Evolutionary conservation across 805 yeast species (phyloP), one percentile per base, ranked within the genome.

Genomic region (Lachancea fermentati): DNA sequence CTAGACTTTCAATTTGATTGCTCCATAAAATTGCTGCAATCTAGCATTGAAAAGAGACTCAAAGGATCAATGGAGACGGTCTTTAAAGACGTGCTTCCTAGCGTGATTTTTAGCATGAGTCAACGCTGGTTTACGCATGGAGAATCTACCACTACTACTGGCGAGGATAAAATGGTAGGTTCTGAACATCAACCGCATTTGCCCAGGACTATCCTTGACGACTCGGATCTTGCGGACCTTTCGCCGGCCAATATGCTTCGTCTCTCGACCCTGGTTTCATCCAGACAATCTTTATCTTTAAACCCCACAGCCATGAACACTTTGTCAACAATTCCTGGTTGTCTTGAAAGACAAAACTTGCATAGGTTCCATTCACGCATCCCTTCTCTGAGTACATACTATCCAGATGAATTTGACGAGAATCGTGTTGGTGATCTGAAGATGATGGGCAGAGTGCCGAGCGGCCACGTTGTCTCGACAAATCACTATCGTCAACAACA

Each of bases 221-320:
- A 54, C 17, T 39, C 41, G 4, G 65, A 60, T 37, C 37, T 55
- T 18, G 58, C 52, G 17, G 76, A 76, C 37, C 67, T 81, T 13
- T 73, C 84, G 3, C 77, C 85, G 2, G 80, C 81, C 7, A 81
- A 79, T 48, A 73, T 80, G 71, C 68, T 79, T 55, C 72, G 82
- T 52, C 68, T 89, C 11, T 73, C 84, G 1, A 73, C 85, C 4
- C 66, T 91, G 43, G 75, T 78, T 35, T 76, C 81, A 12, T 79
- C 91, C 2, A 75, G 96, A 47, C 87, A 85, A 49, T 85, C 97
- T 0, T 68, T 91, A 45, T 77, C 85, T n/a, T 60, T 91, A 35
- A 70, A 75, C 18, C 72, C 85, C 1, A 79, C 85, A 1, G 52
- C 52, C 7, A 63, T 30, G 70, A 60, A 15, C 70, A 64, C 39